Base-by-base conservation (phyloP, 2,329 filamentous ascomycete species). In the Neonectria hederae region DNA sequence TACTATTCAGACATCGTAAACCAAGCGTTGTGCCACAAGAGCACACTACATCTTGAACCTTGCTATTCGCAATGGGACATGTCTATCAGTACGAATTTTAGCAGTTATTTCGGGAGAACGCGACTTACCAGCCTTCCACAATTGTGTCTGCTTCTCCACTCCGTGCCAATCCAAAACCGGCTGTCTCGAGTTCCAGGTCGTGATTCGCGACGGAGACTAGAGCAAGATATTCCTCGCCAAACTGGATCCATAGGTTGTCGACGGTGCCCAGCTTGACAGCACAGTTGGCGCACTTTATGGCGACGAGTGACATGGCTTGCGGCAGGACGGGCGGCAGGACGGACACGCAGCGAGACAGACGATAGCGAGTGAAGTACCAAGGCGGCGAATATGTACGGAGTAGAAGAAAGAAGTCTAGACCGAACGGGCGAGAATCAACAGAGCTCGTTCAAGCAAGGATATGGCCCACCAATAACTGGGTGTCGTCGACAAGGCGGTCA, bases 171-270 rank as follows among this genome's bases (percentile, higher is more conserved):
- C 78, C 78, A 1, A 72, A 67, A 28, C 63, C 57, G 19, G 57
- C 38, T 17, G 78, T 57, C 3, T 71, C 63, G 4, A 75, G 65
- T 11, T 54, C 17, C 42, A 59, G 45, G 7, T 35, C 58, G 14
- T 65, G 62, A 43, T 70, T 59, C 3, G 69, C 67, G 4, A 73
- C 63, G 5, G 78, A 62, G 11, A 77, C 69, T 5, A 80, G 80
- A n/a, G 77, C 79, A 56, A 80, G 76, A 62, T 81, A 80, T 22
- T 74, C 76, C 51, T 79, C 80, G 45, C 78, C 79, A 32, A 83
- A 75, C 64, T 81, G 75, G 2, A 69, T 77, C 81, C 81, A 83
- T 7, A 77, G 45, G 42, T 83, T 82, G 59, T 71, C 40, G 51
- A 79, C 75, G 1, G 53, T 61, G 53, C 76, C 76, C n/a, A 81